phyloP scores from a whole-genome alignment of 2,329 filamentous ascomycete species.

The Aspergillus arachidicola region DNA sequence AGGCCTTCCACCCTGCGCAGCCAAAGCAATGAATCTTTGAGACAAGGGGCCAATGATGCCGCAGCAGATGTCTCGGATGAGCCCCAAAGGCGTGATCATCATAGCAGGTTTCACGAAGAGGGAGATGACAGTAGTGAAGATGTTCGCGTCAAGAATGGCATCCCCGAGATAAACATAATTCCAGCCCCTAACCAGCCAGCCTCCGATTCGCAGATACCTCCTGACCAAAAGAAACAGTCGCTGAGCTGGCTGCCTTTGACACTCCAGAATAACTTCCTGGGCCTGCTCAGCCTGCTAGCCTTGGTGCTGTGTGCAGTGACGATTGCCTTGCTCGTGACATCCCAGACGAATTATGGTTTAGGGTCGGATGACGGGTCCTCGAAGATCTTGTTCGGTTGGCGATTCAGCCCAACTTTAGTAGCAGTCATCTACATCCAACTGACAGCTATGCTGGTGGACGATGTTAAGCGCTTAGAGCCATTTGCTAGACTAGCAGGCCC shows the following conservation, averaged over 20 bases:
- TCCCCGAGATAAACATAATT: not conserved
- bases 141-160: not conserved
- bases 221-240: not conserved
- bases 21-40: not conserved
- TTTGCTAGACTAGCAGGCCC: not conserved
- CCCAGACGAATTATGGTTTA: not conserved
- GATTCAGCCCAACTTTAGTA: not conserved
- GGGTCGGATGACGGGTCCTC: not conserved
- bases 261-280: not conserved
- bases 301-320: not conserved
- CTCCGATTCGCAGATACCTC: not conserved
- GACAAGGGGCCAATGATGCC: not conserved
- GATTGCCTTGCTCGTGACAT: not conserved
- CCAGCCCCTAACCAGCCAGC: not conserved
- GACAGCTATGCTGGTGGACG: conserved; percentile 5
- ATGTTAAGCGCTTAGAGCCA: conserved; percentile 1
- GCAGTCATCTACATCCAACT: conserved; percentile 4
- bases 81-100: not conserved
- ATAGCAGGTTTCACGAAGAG: not conserved
- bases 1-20: not conserved
- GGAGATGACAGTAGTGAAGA: not conserved
- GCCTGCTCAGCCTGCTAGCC: not conserved
- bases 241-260: not conserved
- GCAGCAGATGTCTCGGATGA: not conserved
- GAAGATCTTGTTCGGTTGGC: not conserved